phyloP scores from a whole-genome alignment of 1,284 basidiomycete genomes.

The Moesziomyces globuligerus region DNA sequence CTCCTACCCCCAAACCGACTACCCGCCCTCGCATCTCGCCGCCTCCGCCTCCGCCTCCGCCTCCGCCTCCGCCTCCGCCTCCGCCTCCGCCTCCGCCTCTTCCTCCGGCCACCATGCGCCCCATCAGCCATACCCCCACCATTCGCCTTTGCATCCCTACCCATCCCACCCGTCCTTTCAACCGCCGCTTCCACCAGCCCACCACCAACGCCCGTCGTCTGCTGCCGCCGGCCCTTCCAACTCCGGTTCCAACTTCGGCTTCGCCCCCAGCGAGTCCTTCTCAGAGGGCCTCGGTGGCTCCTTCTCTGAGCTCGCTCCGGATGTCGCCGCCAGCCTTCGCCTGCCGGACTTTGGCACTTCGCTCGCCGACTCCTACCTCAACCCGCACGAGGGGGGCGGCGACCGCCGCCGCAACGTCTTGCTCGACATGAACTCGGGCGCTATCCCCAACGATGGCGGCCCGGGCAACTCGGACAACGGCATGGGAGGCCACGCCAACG shows the following conservation, averaged over 20 bases:
- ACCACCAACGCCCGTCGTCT: slow-evolving; percentile 6
- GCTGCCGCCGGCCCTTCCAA: not conserved
- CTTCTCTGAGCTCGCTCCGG: slow-evolving; percentile 45
- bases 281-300: slow-evolving; percentile 36
- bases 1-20: slow-evolving; percentile 22
- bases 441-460: slow-evolving; percentile 1
- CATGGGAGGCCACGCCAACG: slow-evolving; percentile 4
- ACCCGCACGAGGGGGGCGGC: slow-evolving; percentile 28
- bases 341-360: slow-evolving; percentile 55
- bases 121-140: slow-evolving; percentile 24
- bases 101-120: slow-evolving; percentile 20
- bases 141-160: slow-evolving; percentile 24
- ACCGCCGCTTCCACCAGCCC: slow-evolving; percentile 16
- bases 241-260: slow-evolving; percentile 22
- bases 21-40: slow-evolving; percentile 24
- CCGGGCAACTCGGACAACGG: slow-evolving; percentile 10
- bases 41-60: slow-evolving; percentile 9
- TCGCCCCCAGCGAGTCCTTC: slow-evolving; percentile 20
- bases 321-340: slow-evolving; percentile 39
- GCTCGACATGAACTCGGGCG: slow-evolving; percentile 33
- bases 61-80: too few species aligned
- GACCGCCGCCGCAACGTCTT: slow-evolving; percentile 43
- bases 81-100: slow-evolving; percentile 8
- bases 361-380: slow-evolving; percentile 57
- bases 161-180: slow-evolving; percentile 26